phyloP scores from a whole-genome alignment of 2,329 filamentous ascomycete genomes.

The Anisogramma anomala region DNA sequence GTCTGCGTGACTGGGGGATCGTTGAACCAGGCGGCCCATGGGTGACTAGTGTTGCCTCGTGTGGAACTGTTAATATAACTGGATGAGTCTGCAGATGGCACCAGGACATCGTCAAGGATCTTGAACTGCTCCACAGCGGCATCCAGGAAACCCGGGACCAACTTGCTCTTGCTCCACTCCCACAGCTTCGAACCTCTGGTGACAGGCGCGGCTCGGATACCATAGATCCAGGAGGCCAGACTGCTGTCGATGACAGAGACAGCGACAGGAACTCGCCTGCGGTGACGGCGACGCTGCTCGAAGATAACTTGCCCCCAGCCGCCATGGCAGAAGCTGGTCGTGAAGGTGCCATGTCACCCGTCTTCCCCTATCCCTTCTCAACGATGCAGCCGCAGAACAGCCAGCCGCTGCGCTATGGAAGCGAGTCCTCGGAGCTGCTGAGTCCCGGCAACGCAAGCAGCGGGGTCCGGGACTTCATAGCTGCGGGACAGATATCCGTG shows the following conservation, averaged over 20 bases:
- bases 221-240: conserved; percentile 1
- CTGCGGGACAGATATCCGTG: conserved; percentile 30
- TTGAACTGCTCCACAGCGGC: conserved; percentile 17
- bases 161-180: conserved; percentile 15
- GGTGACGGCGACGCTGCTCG: conserved; percentile 18
- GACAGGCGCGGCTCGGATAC: conserved; percentile 1
- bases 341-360: conserved; percentile 14
- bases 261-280: conserved; percentile 19
- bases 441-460: conserved; percentile 2
- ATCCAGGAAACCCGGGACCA: conserved; percentile 15
- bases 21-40: no score
- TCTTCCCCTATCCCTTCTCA: not conserved
- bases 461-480: conserved; percentile 23
- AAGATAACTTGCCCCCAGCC: conserved; percentile 22
- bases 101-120: conserved; percentile 10
- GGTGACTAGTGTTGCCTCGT: no score
- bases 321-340: conserved; percentile 23
- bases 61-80: no score
- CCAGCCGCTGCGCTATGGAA: not conserved
- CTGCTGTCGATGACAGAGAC: conserved; percentile 5
- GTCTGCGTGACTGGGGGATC: no score
- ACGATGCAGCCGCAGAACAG: conserved; percentile 23
- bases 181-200: conserved; percentile 15
- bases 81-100: conserved; percentile 4
- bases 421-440: conserved; percentile 2